Percentiles rank a stretch among this genome's conserved stretches.
Evolutionary conservation across 129 eudicot genomes (phyloP).

Genomic region (carrot (Daucus carota)): DH1_v3.0 NC_030386.2:27557501-27558000

Average conservation of each 20-base stretch:
- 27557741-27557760: background rate
- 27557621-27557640: background rate
- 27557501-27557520: background rate
- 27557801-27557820: background rate
- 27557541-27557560: background rate
- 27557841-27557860: background rate
- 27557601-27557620: background rate
- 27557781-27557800: background rate
- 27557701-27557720: background rate
- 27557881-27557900: background rate
- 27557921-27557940: background rate
- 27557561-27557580: background rate
- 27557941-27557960: background rate
- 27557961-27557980: background rate
- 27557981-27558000: background rate
- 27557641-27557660: background rate
- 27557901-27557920: background rate
- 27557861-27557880: background rate
- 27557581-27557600: background rate
- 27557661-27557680: background rate
- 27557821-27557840: background rate
- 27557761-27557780: background rate
- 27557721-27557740: background rate
- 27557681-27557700: background rate
- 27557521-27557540: background rate